phyloP scores from a whole-genome alignment of 345 rosid species.

The Zanthoxylum bungeanum region DNA sequence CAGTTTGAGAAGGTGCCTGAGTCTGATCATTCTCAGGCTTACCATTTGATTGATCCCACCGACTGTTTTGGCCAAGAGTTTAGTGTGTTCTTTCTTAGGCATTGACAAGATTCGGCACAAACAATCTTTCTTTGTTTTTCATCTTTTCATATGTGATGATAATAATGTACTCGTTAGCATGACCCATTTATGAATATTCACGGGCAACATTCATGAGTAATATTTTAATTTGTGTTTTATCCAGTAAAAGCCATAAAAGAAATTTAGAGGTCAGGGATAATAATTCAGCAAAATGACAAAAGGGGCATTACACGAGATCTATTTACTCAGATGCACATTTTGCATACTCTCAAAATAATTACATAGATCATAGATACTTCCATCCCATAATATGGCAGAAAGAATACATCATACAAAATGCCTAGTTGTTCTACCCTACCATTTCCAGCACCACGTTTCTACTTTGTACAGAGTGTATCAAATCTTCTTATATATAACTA shows the following conservation, averaged over 20 bases:
- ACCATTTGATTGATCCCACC: slow-evolving; percentile 18
- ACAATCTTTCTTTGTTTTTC: not conserved
- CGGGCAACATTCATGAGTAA: not conserved
- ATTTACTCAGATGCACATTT: slow-evolving; percentile 18
- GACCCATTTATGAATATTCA: not conserved
- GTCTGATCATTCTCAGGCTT: slow-evolving; percentile 18
- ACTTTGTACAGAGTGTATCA: slow-evolving; percentile 30
- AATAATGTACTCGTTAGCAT: not conserved
- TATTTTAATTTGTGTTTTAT: not conserved
- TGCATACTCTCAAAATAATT: not conserved
- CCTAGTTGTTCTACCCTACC: slow-evolving; percentile 18
- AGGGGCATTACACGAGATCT: not conserved
- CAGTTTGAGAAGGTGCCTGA: slow-evolving; percentile 24
- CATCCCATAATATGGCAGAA: slow-evolving; percentile 1
- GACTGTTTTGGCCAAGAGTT: slow-evolving; percentile 18
- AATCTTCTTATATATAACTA: slow-evolving; percentile 16
- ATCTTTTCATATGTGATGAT: not conserved
- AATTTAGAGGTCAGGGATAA: not conserved
- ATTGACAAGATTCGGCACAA: not conserved
- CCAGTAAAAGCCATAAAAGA: not conserved
- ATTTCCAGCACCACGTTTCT: slow-evolving; percentile 17
- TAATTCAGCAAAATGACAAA: not conserved
- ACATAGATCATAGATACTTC: slow-evolving; percentile 14
- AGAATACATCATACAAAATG: slow-evolving; percentile 11
- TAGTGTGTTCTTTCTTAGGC: slow-evolving; percentile 17